Conservation (phyloP, 306 rosid genomes). For the Oemleria cerasiformis region DNA sequence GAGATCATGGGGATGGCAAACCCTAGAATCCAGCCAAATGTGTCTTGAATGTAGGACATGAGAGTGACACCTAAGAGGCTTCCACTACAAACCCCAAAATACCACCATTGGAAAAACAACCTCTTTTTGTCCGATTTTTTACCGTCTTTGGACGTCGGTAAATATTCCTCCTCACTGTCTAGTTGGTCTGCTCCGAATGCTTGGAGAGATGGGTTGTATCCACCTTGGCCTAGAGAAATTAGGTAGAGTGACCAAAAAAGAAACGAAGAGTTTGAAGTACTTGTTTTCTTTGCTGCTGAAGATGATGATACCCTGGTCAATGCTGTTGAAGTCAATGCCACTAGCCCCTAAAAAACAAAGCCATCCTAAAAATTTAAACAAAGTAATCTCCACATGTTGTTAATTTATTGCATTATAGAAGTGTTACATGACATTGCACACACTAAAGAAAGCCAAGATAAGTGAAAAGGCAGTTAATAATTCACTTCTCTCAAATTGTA, state of each 20-base stretch:
- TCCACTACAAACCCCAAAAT: constrained; percentile 84
- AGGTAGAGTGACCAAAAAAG: constrained; percentile 70
- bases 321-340: constrained; percentile 77
- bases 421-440: background rate
- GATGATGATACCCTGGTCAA: constrained; percentile 45
- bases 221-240: constrained; percentile 85
- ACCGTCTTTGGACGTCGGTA: constrained; percentile 58
- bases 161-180: constrained; percentile 52
- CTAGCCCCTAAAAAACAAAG: constrained; percentile 60
- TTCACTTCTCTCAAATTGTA: too few species aligned
- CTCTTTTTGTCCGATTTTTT: constrained; percentile 45
- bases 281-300: constrained; percentile 40
- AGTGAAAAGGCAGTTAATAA: too few species aligned
- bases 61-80: constrained; percentile 77
- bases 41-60: constrained; percentile 94
- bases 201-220: constrained; percentile 87
- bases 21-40: constrained; percentile 84
- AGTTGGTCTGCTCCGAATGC: constrained; percentile 93
- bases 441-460: background rate
- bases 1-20: constrained; percentile 78
- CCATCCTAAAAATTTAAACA: background rate
- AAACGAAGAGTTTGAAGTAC: constrained; percentile 45
- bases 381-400: too few species aligned
- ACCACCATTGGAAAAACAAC: constrained; percentile 80
- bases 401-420: too few species aligned